phyloP scores from a whole-genome alignment of 768 basidiomycete genomes.

The Tephrocybe sp. region DNA sequence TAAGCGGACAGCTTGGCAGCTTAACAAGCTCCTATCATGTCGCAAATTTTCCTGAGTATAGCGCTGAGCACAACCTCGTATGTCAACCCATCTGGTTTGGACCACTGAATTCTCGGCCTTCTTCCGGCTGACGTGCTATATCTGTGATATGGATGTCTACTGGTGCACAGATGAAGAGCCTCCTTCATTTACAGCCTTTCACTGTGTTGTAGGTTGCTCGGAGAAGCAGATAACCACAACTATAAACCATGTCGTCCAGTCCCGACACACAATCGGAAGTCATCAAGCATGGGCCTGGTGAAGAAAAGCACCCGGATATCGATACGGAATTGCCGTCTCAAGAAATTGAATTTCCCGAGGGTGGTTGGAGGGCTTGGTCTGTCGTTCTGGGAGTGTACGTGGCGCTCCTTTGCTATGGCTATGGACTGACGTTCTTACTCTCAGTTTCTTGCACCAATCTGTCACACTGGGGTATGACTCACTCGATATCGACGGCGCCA shows the following conservation, averaged over 20 bases:
- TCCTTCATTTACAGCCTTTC: no score
- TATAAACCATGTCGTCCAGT: no score
- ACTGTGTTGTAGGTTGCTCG: no score
- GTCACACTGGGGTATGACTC: conserved; percentile 6
- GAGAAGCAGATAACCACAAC: no score
- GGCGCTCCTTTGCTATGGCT: background rate
- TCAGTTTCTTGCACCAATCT: conserved; percentile 7
- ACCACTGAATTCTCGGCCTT: background rate
- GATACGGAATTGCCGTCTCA: background rate
- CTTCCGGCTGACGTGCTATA: background rate
- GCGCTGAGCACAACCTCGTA: no score
- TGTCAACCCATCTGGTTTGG: background rate
- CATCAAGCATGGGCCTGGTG: background rate
- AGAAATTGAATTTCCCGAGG: conserved; percentile 29
- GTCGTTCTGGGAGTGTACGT: conserved; percentile 44
- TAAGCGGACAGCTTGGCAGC: no score
- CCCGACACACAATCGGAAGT: background rate
- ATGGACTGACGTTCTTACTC: background rate
- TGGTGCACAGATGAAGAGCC: no score
- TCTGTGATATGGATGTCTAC: background rate
- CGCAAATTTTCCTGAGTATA: background rate
- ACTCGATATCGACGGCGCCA: no score
- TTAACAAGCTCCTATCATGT: background rate
- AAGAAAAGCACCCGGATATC: background rate
- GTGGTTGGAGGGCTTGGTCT: conserved; percentile 43